Evolutionary conservation across 202 grass and related monocot species (phyloP).

Genomic region (Zizania palustris): DNA sequence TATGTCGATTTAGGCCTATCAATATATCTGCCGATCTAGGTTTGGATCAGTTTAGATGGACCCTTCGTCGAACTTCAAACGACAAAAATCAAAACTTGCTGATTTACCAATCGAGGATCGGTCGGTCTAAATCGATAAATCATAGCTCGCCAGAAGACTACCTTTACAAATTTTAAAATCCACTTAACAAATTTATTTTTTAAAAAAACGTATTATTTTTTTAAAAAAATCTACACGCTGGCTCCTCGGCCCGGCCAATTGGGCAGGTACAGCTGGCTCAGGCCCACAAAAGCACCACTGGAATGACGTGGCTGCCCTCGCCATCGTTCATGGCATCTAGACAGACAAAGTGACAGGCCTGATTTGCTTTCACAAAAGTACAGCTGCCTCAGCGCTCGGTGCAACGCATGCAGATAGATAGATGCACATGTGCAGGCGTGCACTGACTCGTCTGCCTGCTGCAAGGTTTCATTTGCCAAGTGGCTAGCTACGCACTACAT

Average conservation of each 20-base stretch:
- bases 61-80: no score
- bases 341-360: neutral
- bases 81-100: no score
- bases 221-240: neutral
- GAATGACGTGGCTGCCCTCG: neutral
- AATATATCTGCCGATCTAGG: no score
- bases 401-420: neutral
- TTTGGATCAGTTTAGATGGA: no score
- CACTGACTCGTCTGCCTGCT: neutral
- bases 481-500: neutral
- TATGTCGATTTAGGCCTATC: no score
- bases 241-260: neutral
- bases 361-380: neutral
- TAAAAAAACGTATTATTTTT: no score
- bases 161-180: no score
- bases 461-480: neutral
- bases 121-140: no score
- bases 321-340: slow-evolving; percentile 34
- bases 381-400: neutral
- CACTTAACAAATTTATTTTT: no score
- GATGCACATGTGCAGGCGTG: neutral
- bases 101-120: no score
- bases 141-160: no score
- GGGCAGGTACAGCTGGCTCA: neutral
- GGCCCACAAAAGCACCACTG: neutral